Evolutionary conservation across 495 filamentous ascomycete species (phyloP).

Genomic region (Hypoxylon rickii): DNA sequence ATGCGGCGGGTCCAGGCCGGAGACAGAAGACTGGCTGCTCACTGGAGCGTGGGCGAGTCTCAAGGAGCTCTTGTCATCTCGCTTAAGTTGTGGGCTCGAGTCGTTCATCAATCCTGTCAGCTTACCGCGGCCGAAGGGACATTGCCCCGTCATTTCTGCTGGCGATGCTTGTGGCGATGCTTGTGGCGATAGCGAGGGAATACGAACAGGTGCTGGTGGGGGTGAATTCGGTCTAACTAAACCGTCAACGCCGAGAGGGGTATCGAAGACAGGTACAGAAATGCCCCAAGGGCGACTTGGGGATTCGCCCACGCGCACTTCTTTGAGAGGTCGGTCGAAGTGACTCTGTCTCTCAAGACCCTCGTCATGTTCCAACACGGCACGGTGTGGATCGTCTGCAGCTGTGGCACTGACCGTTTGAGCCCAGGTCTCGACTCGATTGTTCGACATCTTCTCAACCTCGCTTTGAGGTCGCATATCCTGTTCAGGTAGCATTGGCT

Average conservation of each 20-base stretch:
- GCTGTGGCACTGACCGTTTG: constrained; percentile 62
- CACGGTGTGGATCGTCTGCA: constrained; percentile 36
- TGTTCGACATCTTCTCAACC: constrained; percentile 56
- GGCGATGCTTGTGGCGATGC: constrained; percentile 24
- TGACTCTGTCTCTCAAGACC: constrained; percentile 59
- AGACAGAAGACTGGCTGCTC: constrained; percentile 30
- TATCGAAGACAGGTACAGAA: constrained; percentile 64
- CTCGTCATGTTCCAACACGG: constrained; percentile 41
- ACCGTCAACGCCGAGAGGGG: constrained; percentile 31
- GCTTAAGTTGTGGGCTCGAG: constrained; percentile 26
- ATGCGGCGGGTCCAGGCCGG: constrained; percentile 17
- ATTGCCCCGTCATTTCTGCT: constrained; percentile 40
- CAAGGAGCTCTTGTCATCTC: constrained; percentile 28
- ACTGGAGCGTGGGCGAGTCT: constrained; percentile 16
- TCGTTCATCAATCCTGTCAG: constrained; percentile 33
- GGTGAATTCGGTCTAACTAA: constrained; percentile 45
- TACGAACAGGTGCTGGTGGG: constrained; percentile 45
- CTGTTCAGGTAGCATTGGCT: constrained; percentile 72
- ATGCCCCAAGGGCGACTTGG: constrained; percentile 93
- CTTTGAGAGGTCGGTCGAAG: constrained; percentile 81
- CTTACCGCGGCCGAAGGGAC: constrained; percentile 55
- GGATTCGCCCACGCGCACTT: constrained; percentile 84
- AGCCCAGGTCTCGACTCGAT: constrained; percentile 80
- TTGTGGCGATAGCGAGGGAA: constrained; percentile 34
- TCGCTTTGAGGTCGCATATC: constrained; percentile 51